phyloP scores from a whole-genome alignment of 192 early-diverging fungal species.

The Gryganskiella cystojenkinii region DNA sequence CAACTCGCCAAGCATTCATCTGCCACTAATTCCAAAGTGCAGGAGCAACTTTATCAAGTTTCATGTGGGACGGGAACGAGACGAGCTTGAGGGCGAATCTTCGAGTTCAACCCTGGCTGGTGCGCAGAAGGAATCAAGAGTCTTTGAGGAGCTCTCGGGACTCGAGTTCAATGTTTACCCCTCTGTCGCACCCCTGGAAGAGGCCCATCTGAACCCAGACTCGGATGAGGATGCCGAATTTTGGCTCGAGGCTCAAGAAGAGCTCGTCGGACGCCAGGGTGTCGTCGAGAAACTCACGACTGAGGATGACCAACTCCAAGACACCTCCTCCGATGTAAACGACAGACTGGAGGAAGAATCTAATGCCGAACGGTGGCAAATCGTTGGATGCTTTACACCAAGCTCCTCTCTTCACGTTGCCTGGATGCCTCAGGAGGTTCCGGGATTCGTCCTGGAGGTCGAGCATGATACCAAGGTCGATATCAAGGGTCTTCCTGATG shows the following conservation, averaged over 20 bases:
- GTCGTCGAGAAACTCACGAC: slow-evolving; percentile 15
- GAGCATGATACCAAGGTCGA: slow-evolving; percentile 32
- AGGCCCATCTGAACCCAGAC: slow-evolving; percentile 38
- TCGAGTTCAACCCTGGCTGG: neutral
- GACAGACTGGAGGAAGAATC: neutral
- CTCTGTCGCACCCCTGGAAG: slow-evolving; percentile 23
- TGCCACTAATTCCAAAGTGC: slow-evolving; percentile 36
- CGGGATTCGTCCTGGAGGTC: slow-evolving; percentile 31
- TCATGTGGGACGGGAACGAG: slow-evolving; percentile 1
- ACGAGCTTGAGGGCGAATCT: neutral
- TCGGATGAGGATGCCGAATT: slow-evolving; percentile 48
- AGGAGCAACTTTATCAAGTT: slow-evolving; percentile 43
- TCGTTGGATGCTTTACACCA: slow-evolving; percentile 42
- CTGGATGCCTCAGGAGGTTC: slow-evolving; percentile 24
- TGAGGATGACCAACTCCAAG: neutral
- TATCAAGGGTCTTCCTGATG: slow-evolving; percentile 33
- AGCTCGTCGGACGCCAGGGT: slow-evolving; percentile 18
- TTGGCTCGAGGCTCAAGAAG: slow-evolving; percentile 49
- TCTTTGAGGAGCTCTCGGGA: neutral
- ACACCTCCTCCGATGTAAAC: neutral
- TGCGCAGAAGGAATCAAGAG: neutral
- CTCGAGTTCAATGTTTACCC: slow-evolving; percentile 43
- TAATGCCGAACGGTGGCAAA: neutral
- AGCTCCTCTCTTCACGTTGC: slow-evolving; percentile 37
- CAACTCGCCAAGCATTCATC: slow-evolving; percentile 15